A percentile compares a stretch with the other conserved stretches of the same genome.
phyloP scores from a whole-genome alignment of 2,329 filamentous ascomycete genomes.

The Paraphoma sp. region DNA sequence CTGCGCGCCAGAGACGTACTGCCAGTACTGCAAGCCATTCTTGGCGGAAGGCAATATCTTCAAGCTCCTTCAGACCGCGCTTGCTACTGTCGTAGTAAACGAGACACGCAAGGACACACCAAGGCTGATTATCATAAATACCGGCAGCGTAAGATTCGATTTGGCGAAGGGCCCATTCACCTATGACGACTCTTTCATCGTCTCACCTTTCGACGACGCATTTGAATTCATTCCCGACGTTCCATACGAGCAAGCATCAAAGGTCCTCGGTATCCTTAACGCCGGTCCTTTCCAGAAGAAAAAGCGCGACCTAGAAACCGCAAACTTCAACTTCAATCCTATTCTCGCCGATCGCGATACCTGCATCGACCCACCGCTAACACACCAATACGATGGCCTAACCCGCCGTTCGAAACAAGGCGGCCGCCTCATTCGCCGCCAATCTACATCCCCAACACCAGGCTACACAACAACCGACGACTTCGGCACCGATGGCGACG shows the following conservation, averaged over 20 bases:
- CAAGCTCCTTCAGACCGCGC: slow-evolving; percentile 58
- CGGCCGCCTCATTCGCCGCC: slow-evolving; percentile 58
- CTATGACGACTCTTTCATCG: slow-evolving; percentile 60
- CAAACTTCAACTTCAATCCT: slow-evolving; percentile 47
- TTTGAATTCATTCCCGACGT: slow-evolving; percentile 63
- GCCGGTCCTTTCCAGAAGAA: slow-evolving; percentile 45
- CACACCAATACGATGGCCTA: slow-evolving; percentile 29
- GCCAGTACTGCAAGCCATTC: slow-evolving; percentile 63
- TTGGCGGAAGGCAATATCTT: slow-evolving; percentile 62
- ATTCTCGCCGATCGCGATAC: slow-evolving; percentile 50
- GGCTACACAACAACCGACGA: slow-evolving; percentile 65
- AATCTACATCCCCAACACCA: slow-evolving; percentile 50
- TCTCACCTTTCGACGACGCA: slow-evolving; percentile 61
- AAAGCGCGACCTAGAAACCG: slow-evolving; percentile 39
- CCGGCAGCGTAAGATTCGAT: slow-evolving; percentile 67
- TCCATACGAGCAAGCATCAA: slow-evolving; percentile 55
- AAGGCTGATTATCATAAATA: slow-evolving; percentile 66
- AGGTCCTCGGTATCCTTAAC: slow-evolving; percentile 54
- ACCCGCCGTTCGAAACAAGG: slow-evolving; percentile 37
- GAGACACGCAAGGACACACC: slow-evolving; percentile 57
- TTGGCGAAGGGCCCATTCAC: slow-evolving; percentile 69
- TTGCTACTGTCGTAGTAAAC: slow-evolving; percentile 61
- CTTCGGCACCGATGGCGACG: slow-evolving; percentile 64
- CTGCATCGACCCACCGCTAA: slow-evolving; percentile 57
- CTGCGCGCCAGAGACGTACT: slow-evolving; percentile 67